These are phyloP conservation scores for Phytophthora nicotianae DNA, from an alignment of 352 stramenopile genomes.

Conservation along the genomic window DNA sequence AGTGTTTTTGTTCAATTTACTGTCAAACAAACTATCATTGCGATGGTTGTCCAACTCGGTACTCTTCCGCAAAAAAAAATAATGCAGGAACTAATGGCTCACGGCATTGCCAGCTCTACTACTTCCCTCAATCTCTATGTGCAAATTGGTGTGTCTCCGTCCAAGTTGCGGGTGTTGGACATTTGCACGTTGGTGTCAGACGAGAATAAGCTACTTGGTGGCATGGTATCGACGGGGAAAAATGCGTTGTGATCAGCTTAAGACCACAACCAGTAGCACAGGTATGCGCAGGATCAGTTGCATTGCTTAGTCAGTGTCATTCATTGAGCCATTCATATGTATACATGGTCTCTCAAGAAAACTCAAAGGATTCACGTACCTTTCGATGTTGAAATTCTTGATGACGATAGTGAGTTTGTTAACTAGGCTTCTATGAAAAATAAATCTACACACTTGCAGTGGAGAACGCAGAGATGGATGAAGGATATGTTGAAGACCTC, in stretches of 20 bases:
- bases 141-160: constrained; percentile 70
- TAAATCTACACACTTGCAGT: constrained; percentile 13
- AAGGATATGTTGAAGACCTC: constrained; percentile 73
- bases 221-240: constrained; percentile 49
- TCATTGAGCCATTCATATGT: constrained; percentile 73
- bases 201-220: constrained; percentile 71
- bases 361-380: constrained; percentile 61
- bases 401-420: not conserved
- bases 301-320: constrained; percentile 68
- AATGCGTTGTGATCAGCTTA: constrained; percentile 41
- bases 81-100: constrained; percentile 59
- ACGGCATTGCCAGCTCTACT: constrained; percentile 65
- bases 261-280: constrained; percentile 46
- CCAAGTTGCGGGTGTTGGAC: constrained; percentile 78
- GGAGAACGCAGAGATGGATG: constrained; percentile 65
- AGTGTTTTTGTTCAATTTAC: no score
- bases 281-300: constrained; percentile 67
- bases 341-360: constrained; percentile 80
- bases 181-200: constrained; percentile 68
- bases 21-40: no score
- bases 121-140: constrained; percentile 82
- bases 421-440: not conserved
- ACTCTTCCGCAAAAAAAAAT: constrained; percentile 76
- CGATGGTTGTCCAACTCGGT: constrained; percentile 60
- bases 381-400: not conserved